Evolutionary conservation across 768 basidiomycete species (phyloP).

Genomic region (Tylopilus plumbeoviolaceoides): DNA sequence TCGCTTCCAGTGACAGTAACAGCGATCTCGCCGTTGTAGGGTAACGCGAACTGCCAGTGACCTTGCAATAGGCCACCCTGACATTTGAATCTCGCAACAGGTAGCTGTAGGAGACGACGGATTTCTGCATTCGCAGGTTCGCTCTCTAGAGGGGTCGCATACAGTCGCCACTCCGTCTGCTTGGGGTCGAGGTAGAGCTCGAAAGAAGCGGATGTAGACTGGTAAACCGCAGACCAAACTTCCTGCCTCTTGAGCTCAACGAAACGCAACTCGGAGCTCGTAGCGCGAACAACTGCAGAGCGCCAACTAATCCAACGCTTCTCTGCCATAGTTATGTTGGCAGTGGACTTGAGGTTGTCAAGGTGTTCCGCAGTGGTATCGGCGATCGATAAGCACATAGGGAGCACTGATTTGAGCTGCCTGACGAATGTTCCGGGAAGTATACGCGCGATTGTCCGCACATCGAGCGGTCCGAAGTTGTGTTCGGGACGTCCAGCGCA

Average conservation of each 20-base stretch:
- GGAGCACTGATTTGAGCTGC: constrained; percentile 72
- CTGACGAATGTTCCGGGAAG: constrained; percentile 72
- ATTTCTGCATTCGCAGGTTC: constrained; percentile 80
- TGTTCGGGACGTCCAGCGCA: constrained; percentile 93
- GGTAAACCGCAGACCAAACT: constrained; percentile 79
- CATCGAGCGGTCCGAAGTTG: constrained; percentile 56
- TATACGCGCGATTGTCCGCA: constrained; percentile 51
- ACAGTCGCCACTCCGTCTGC: constrained; percentile 85
- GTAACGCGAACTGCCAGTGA: constrained; percentile 78
- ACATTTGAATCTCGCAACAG: constrained; percentile 73
- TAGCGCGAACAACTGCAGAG: constrained; percentile 58
- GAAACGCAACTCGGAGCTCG: constrained; percentile 69
- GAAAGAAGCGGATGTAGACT: constrained; percentile 63
- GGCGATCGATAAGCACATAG: constrained; percentile 75
- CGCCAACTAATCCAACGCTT: constrained; percentile 69
- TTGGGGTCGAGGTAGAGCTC: constrained; percentile 74
- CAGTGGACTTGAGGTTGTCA: constrained; percentile 41
- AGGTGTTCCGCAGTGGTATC: constrained; percentile 50
- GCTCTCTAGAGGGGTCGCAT: constrained; percentile 57
- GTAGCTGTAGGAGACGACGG: constrained; percentile 64
- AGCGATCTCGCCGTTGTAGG: constrained; percentile 48
- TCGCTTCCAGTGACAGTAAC: constrained; percentile 57
- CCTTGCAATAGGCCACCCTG: constrained; percentile 57
- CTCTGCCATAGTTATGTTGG: constrained; percentile 42
- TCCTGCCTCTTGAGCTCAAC: constrained; percentile 84